These are phyloP conservation scores for Moricandia arvensis DNA, from an alignment of 345 rosid genomes.

Conservation along the genomic window DNA sequence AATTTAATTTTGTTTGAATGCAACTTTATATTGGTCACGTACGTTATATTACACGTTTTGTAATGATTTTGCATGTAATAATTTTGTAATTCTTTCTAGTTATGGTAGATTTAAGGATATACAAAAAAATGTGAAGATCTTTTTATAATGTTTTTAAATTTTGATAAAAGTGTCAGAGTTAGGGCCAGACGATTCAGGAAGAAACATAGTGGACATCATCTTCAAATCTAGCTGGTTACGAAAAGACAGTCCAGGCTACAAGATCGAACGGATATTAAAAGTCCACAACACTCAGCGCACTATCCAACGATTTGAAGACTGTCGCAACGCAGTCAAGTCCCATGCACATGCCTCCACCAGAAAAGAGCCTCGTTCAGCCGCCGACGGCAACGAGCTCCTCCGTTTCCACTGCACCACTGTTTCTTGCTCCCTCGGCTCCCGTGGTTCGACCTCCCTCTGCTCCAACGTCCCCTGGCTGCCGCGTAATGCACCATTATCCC, in stretches of 20 bases:
- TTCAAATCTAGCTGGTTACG: constrained; percentile 90
- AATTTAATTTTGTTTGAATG: neutral
- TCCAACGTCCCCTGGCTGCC: constrained; percentile 69
- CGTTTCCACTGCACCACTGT: constrained; percentile 72
- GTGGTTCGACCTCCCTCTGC: constrained; percentile 67
- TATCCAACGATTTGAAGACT: constrained; percentile 85
- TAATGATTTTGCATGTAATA: neutral
- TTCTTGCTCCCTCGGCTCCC: constrained; percentile 63
- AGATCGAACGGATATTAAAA: constrained; percentile 77
- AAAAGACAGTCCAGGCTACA: constrained; percentile 61
- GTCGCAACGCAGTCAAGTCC: constrained; percentile 67
- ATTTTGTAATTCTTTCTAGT: neutral
- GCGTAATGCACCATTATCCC: constrained; percentile 67
- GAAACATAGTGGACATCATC: constrained; percentile 83
- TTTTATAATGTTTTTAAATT: constrained; percentile 18
- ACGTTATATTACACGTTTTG: neutral
- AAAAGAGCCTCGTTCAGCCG: constrained; percentile 74
- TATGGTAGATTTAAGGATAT: neutral
- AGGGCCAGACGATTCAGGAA: constrained; percentile 74
- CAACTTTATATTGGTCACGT: neutral
- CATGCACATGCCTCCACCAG: constrained; percentile 50
- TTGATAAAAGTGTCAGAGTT: constrained; percentile 62
- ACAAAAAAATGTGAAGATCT: neutral
- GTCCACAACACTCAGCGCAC: constrained; percentile 84
- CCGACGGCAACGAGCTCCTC: constrained; percentile 86